phyloP scores from a whole-genome alignment of 495 filamentous ascomycete genomes.

The Penicillium bovifimosum region DNA sequence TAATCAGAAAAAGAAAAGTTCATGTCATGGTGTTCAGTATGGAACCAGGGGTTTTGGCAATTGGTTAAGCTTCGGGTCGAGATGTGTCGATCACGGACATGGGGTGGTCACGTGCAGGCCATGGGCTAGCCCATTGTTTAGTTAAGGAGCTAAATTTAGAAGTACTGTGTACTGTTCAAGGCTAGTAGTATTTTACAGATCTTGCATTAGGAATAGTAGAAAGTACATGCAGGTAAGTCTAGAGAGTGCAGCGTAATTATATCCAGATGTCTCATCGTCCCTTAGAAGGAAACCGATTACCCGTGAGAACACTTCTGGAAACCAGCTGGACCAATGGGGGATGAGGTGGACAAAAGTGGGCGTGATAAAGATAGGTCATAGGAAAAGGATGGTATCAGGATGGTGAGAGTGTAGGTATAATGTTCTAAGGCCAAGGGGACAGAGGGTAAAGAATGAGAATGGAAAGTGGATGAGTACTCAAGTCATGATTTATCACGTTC shows the following conservation, averaged over 20 bases:
- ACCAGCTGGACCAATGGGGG: background rate
- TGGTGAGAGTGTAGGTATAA: background rate
- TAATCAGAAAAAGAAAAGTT: background rate
- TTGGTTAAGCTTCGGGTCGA: conserved; percentile 4
- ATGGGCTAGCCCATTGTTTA: background rate
- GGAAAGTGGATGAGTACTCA: background rate
- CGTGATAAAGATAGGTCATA: background rate
- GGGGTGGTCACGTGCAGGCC: conserved; percentile 8
- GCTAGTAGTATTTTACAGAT: background rate
- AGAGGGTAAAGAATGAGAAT: conserved; percentile 2
- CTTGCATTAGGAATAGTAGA: conserved; percentile 16
- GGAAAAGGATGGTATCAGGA: conserved; percentile 9
- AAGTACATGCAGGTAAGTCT: conserved; percentile 13
- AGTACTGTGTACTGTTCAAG: no score
- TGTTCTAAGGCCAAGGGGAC: background rate
- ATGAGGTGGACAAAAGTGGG: background rate
- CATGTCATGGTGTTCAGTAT: conserved; percentile 6
- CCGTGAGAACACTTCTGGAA: background rate
- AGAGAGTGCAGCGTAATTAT: background rate
- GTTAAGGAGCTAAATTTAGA: no score
- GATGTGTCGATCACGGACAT: conserved; percentile 9
- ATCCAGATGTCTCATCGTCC: background rate
- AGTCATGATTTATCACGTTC: conserved; percentile 13
- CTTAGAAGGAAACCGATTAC: background rate
- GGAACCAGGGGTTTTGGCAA: conserved; percentile 10